Conservation (phyloP, 345 rosid genomes). For the Alliaria petiolata region DNA sequence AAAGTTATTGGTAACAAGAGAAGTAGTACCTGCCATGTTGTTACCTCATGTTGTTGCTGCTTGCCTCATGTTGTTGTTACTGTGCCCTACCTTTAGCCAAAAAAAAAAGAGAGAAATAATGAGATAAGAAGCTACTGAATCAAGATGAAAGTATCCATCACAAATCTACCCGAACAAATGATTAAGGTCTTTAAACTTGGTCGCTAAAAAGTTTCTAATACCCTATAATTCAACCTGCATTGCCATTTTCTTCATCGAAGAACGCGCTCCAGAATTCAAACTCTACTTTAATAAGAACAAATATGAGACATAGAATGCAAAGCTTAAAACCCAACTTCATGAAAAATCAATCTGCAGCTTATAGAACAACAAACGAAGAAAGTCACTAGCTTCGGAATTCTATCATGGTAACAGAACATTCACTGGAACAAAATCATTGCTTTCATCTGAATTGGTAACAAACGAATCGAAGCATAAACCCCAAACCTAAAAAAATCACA, state of each 20-base stretch:
- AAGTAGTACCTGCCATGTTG: too few species aligned
- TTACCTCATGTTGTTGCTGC: too few species aligned
- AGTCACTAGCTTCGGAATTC: too few species aligned
- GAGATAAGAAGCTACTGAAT: conserved; percentile 1
- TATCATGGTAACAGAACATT: too few species aligned
- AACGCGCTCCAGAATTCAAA: background rate
- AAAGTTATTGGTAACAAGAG: too few species aligned
- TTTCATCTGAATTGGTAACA: too few species aligned
- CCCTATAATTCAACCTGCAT: background rate
- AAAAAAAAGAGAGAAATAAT: background rate
- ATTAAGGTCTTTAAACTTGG: background rate
- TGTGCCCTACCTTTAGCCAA: conserved; percentile 72
- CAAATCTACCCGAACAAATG: conserved; percentile 3
- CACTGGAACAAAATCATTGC: too few species aligned
- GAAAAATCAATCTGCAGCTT: background rate
- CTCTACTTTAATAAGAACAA: background rate
- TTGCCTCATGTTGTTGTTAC: too few species aligned
- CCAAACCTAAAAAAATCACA: background rate
- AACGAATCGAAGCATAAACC: conserved; percentile 3
- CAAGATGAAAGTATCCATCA: conserved; percentile 4
- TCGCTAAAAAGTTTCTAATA: background rate
- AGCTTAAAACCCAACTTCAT: background rate
- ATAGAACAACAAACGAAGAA: background rate
- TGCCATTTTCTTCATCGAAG: background rate
- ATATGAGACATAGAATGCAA: too few species aligned